These are phyloP conservation scores for Collybiopsis confluens DNA, from an alignment of 768 basidiomycete genomes.

Conservation along the genomic window DNA sequence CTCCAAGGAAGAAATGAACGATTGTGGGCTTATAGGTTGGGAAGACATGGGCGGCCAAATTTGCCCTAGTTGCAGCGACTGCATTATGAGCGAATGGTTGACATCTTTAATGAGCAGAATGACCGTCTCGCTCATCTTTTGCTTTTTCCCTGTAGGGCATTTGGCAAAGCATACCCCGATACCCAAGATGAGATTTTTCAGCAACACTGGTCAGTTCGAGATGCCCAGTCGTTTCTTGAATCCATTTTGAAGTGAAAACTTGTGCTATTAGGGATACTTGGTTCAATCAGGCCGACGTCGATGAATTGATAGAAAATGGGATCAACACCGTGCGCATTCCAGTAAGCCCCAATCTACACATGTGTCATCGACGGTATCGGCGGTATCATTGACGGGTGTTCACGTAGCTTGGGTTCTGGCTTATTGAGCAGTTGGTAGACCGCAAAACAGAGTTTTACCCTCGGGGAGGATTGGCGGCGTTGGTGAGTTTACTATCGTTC, in stretches of 20 bases:
- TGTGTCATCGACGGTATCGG: too few relatives aligned
- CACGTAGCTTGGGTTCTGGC: slow-evolving; percentile 88
- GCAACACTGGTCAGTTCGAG: slow-evolving; percentile 54
- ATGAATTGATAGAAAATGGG: slow-evolving; percentile 45
- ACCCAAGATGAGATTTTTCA: slow-evolving; percentile 32
- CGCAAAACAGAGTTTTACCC: slow-evolving; percentile 59
- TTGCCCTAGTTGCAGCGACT: slow-evolving; percentile 55
- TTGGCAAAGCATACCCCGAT: slow-evolving; percentile 38
- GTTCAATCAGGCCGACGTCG: slow-evolving; percentile 64
- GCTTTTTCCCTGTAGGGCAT: slow-evolving; percentile 36
- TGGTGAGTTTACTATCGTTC: slow-evolving; percentile 41
- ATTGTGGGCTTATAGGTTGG: not conserved
- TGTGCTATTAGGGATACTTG: slow-evolving; percentile 61
- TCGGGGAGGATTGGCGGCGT: slow-evolving; percentile 60
- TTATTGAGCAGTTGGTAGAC: slow-evolving; percentile 69
- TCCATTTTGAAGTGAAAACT: too few relatives aligned
- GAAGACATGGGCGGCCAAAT: slow-evolving; percentile 62
- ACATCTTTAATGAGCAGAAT: slow-evolving; percentile 10
- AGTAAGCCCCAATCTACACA: slow-evolving; percentile 39
- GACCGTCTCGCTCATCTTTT: too few relatives aligned
- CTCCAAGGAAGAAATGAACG: too few relatives aligned
- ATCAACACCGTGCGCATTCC: slow-evolving; percentile 80
- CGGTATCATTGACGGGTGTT: too few relatives aligned
- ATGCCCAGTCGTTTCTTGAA: too few relatives aligned
- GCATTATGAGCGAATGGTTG: slow-evolving; percentile 68